Conservation (phyloP, 331 rosid genomes). For the Stylosanthes scabra region DNA sequence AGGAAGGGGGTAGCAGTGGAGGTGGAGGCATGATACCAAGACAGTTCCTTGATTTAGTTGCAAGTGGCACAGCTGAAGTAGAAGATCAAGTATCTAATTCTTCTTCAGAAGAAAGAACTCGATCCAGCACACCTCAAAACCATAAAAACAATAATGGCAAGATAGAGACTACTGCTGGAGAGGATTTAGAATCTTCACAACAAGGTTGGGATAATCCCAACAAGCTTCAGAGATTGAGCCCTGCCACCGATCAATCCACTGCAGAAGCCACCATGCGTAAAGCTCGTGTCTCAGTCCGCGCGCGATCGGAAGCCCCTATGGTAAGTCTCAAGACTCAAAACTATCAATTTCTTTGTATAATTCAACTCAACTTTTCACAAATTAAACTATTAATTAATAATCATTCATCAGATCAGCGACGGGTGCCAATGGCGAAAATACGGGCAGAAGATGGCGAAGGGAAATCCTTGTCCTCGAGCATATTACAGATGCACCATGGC, state of each 20-base stretch:
- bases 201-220: slow-evolving; percentile 57
- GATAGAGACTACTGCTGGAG: slow-evolving; percentile 60
- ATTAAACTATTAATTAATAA: too few relatives aligned
- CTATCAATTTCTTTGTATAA: neutral
- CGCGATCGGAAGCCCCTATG: slow-evolving; percentile 87
- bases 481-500: slow-evolving; percentile 92
- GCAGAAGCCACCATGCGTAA: slow-evolving; percentile 87
- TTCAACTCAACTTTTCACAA: neutral
- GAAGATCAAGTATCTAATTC: slow-evolving; percentile 52
- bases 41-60: slow-evolving; percentile 63
- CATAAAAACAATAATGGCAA: neutral
- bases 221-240: slow-evolving; percentile 52
- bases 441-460: slow-evolving; percentile 87
- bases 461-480: slow-evolving; percentile 93
- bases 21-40: slow-evolving; percentile 46
- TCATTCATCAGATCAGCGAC: slow-evolving; percentile 76
- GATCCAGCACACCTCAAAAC: slow-evolving; percentile 54
- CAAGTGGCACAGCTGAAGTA: slow-evolving; percentile 44
- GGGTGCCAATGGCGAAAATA: slow-evolving; percentile 94
- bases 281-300: slow-evolving; percentile 91
- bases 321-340: slow-evolving; percentile 32
- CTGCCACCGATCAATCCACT: slow-evolving; percentile 56
- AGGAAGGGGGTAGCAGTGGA: slow-evolving; percentile 33
- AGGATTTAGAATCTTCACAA: slow-evolving; percentile 55
- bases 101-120: slow-evolving; percentile 70